Evolutionary conservation across 1,284 basidiomycete genomes (phyloP).

Genomic region (Marasmius sp.): DNA sequence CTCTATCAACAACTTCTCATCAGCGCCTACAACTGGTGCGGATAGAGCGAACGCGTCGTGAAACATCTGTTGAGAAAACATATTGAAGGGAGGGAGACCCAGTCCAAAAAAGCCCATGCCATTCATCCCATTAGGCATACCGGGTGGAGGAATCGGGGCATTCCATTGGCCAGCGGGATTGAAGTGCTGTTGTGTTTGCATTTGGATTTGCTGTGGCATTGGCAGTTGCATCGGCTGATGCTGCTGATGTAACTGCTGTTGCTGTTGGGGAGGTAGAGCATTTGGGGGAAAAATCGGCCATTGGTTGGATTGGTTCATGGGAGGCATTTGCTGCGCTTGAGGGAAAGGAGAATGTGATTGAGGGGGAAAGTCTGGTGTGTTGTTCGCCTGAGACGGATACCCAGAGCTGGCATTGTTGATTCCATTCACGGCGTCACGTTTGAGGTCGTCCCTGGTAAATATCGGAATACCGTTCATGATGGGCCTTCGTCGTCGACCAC

Average conservation of each 20-base stretch:
- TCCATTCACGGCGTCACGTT: neutral
- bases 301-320: constrained; percentile 7
- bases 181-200: constrained; percentile 1
- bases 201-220: neutral
- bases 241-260: constrained; percentile 11
- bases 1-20: constrained; percentile 55
- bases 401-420: constrained; percentile 14
- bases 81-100: constrained; percentile 29
- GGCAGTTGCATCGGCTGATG: constrained; percentile 9
- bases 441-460: neutral
- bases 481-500: neutral
- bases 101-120: constrained; percentile 29
- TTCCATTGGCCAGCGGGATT: constrained; percentile 9
- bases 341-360: constrained; percentile 7
- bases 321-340: constrained; percentile 13
- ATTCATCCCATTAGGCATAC: constrained; percentile 33
- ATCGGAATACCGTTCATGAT: constrained; percentile 7
- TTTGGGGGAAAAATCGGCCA: constrained; percentile 5
- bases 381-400: constrained; percentile 30
- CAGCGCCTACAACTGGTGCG: constrained; percentile 52
- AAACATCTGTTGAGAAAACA: constrained; percentile 48
- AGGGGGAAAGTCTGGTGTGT: constrained; percentile 27
- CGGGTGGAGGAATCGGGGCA: constrained; percentile 5
- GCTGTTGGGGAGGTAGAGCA: neutral
- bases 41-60: constrained; percentile 54